These are phyloP conservation scores for Handroanthus guayacan DNA, from an alignment of 257 asterid genomes.

Conservation along the genomic window DNA sequence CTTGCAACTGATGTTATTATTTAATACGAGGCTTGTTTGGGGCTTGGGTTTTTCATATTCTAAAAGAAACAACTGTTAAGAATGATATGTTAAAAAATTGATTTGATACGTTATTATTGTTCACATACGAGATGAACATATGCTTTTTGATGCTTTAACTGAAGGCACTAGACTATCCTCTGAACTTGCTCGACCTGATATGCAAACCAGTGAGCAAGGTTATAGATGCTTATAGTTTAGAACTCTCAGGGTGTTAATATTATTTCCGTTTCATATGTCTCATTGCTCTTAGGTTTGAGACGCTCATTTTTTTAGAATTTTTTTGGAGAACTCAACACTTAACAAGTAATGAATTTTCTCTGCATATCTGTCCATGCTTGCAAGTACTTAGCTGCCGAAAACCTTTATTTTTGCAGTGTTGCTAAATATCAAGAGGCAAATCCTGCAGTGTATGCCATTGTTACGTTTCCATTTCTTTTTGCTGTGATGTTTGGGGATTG, in stretches of 20 bases:
- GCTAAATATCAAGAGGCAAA: constrained; percentile 94
- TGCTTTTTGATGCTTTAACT: constrained; percentile 25
- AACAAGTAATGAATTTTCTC: background rate
- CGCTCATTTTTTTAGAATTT: constrained; percentile 14
- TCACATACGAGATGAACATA: background rate
- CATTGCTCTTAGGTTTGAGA: constrained; percentile 4
- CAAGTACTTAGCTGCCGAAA: constrained; percentile 37
- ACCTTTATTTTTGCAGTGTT: constrained; percentile 59
- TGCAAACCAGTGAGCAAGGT: background rate
- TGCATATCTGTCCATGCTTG: constrained; percentile 6
- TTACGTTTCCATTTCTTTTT: constrained; percentile 95
- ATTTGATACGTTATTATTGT: background rate
- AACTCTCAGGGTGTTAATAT: background rate
- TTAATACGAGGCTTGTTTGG: background rate
- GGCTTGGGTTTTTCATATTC: background rate
- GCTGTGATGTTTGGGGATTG: constrained; percentile 99
- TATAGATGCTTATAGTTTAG: constrained; percentile 2
- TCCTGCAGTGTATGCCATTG: constrained; percentile 87
- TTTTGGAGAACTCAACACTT: constrained; percentile 16
- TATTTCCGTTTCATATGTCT: constrained; percentile 1
- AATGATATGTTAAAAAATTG: constrained; percentile 4
- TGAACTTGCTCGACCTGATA: constrained; percentile 14
- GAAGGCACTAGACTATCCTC: background rate
- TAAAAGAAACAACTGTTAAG: constrained; percentile 17
- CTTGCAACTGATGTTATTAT: background rate